Conservation (phyloP, 176 grass and related monocot genomes). For the Raddia guianensis region DNA sequence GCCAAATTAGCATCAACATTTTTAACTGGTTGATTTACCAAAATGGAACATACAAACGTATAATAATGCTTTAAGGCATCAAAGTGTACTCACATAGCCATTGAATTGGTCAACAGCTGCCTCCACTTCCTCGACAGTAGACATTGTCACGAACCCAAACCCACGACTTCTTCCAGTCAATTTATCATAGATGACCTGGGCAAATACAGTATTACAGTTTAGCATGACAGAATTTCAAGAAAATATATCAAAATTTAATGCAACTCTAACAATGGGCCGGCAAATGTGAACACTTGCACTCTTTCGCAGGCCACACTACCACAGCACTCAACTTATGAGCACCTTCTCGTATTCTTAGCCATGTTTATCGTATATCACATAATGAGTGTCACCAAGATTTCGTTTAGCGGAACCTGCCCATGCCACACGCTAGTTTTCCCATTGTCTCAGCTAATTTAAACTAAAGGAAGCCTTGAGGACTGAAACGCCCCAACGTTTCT, state of each 20-base stretch:
- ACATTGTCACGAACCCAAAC: constrained; percentile 85
- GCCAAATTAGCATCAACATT: neutral
- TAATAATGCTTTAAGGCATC: neutral
- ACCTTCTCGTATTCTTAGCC: neutral
- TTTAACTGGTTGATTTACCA: neutral
- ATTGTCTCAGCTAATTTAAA: neutral
- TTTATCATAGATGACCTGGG: constrained; percentile 95
- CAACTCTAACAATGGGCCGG: neutral
- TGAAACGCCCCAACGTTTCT: neutral
- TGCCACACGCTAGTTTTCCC: neutral
- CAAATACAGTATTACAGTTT: constrained; percentile 18
- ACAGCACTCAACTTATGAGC: neutral
- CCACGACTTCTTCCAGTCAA: constrained; percentile 84
- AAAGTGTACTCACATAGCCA: constrained; percentile 65
- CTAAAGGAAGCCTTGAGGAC: neutral
- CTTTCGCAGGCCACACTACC: neutral
- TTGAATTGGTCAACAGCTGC: constrained; percentile 74
- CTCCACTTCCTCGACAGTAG: constrained; percentile 63
- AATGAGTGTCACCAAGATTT: neutral
- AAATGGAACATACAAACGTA: neutral
- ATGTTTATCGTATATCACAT: neutral
- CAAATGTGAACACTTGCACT: neutral
- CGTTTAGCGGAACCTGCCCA: neutral
- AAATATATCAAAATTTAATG: neutral
- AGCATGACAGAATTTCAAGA: neutral